Conservation (phyloP, 192 early-diverging fungal species). For the Coemansia sp. region DNA sequence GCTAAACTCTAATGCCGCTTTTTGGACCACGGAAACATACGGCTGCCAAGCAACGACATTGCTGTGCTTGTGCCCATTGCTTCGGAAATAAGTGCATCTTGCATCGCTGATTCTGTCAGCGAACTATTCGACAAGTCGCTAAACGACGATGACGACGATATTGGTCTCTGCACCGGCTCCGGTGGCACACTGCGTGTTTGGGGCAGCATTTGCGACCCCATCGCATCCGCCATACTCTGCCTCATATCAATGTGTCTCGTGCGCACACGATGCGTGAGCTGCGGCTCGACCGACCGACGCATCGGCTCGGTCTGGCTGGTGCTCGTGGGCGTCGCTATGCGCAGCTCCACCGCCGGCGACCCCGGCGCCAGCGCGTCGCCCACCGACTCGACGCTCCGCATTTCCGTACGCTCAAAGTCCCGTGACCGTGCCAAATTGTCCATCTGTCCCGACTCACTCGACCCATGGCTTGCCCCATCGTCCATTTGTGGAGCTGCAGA, state of each 20-base stretch:
- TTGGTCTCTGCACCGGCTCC: not conserved
- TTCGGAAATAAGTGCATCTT: slow-evolving; percentile 47
- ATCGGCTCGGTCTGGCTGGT: not conserved
- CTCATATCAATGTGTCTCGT: slow-evolving; percentile 9
- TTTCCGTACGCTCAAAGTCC: slow-evolving; percentile 26
- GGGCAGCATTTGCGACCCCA: slow-evolving; percentile 25
- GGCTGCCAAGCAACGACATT: slow-evolving; percentile 48
- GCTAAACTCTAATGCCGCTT: slow-evolving; percentile 13
- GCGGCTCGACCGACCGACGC: slow-evolving; percentile 5
- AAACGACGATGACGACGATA: slow-evolving; percentile 36
- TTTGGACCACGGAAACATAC: slow-evolving; percentile 50
- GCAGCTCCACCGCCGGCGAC: slow-evolving; percentile 43
- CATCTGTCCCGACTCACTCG: slow-evolving; percentile 8
- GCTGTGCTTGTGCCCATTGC: slow-evolving; percentile 46
- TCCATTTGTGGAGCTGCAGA: not conserved
- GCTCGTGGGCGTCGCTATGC: slow-evolving; percentile 3
- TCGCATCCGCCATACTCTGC: slow-evolving; percentile 46
- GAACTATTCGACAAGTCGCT: slow-evolving; percentile 49
- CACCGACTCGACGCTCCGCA: slow-evolving; percentile 49
- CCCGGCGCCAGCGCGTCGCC: slow-evolving; percentile 10
- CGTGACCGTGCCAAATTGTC: slow-evolving; percentile 19
- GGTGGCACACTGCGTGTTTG: not conserved
- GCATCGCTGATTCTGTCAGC: slow-evolving; percentile 52
- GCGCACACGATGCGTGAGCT: slow-evolving; percentile 1
- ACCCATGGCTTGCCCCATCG: no score